Percentiles rank a stretch among this genome's conserved stretches.
These are phyloP conservation scores for Gonium pectorale DNA, from an alignment of 139 green algal genomes.

Conservation along the genomic window DNA sequence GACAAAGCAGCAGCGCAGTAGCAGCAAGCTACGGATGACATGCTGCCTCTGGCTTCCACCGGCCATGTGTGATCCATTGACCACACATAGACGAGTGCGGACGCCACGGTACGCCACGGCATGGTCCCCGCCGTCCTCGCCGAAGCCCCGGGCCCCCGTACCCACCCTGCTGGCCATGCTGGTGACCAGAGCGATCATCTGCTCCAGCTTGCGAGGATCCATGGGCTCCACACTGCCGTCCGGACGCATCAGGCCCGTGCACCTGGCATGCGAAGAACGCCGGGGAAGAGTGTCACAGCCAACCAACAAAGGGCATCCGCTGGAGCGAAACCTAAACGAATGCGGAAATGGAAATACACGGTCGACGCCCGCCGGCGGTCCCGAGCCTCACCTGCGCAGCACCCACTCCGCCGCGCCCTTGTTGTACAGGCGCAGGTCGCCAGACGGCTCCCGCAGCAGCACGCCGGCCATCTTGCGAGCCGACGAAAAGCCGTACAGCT, in stretches of 20 bases:
- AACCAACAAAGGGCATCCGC: too few relatives aligned
- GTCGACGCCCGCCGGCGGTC: too few relatives aligned
- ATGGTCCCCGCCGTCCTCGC: too few relatives aligned
- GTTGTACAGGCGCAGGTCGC: conserved; percentile 84
- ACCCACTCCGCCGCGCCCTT: conserved; percentile 96
- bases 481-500: conserved; percentile 62
- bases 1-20: too few relatives aligned
- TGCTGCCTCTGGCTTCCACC: too few relatives aligned
- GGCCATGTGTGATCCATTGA: too few relatives aligned
- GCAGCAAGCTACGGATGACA: too few relatives aligned
- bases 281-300: background rate
- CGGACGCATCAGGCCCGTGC: conserved; percentile 60
- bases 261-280: conserved; percentile 48
- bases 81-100: too few relatives aligned
- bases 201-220: conserved; percentile 48
- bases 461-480: conserved; percentile 93
- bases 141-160: too few relatives aligned
- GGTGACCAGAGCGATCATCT: conserved; percentile 62
- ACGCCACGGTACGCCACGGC: too few relatives aligned
- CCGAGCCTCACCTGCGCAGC: conserved; percentile 65
- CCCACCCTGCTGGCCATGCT: conserved; percentile 49
- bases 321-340: too few relatives aligned
- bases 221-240: conserved; percentile 69
- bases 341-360: too few relatives aligned
- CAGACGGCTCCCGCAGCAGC: conserved; percentile 68